These are phyloP conservation scores for Lactifluus rugatus DNA, from an alignment of 768 basidiomycete species.

Conservation along the genomic window DNA sequence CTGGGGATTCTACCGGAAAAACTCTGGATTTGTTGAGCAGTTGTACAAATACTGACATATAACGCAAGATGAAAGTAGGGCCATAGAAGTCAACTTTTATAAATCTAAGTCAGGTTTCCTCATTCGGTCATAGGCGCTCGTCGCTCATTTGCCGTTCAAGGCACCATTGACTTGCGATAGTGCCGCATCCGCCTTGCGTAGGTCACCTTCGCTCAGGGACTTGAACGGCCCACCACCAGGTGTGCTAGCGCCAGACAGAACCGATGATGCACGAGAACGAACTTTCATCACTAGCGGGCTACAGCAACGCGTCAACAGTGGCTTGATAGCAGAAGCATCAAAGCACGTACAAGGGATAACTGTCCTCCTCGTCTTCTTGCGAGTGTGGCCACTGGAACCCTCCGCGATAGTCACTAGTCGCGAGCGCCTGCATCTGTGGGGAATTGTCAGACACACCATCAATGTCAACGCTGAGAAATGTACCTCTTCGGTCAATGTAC, in stretches of 20 bases:
- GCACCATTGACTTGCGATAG: constrained; percentile 48
- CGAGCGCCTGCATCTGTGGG: constrained; percentile 70
- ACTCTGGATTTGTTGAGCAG: constrained; percentile 5
- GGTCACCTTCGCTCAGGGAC: constrained; percentile 79
- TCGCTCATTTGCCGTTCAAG: constrained; percentile 7
- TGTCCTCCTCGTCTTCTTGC: constrained; percentile 80
- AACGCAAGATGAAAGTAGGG: constrained; percentile 11
- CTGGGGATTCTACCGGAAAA: not conserved
- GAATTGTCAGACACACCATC: not conserved
- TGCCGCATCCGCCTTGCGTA: constrained; percentile 81
- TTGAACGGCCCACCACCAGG: constrained; percentile 75
- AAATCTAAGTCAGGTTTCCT: constrained; percentile 1
- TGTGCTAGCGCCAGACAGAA: constrained; percentile 68
- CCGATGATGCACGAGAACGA: constrained; percentile 70
- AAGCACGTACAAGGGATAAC: constrained; percentile 71
- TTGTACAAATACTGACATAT: constrained; percentile 14
- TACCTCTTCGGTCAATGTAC: constrained; percentile 81
- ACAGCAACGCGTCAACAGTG: constrained; percentile 10
- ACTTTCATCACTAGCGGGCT: constrained; percentile 89
- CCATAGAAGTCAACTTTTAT: constrained; percentile 6
- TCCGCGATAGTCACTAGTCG: constrained; percentile 80
- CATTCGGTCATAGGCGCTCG: too few relatives aligned
- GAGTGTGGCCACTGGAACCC: constrained; percentile 44
- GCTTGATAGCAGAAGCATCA: constrained; percentile 11
- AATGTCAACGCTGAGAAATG: constrained; percentile 10